Evolutionary conservation across 495 filamentous ascomycete species (phyloP), one percentile per base, ranked within the genome.

Genomic region (Ramalina peruviana): DNA sequence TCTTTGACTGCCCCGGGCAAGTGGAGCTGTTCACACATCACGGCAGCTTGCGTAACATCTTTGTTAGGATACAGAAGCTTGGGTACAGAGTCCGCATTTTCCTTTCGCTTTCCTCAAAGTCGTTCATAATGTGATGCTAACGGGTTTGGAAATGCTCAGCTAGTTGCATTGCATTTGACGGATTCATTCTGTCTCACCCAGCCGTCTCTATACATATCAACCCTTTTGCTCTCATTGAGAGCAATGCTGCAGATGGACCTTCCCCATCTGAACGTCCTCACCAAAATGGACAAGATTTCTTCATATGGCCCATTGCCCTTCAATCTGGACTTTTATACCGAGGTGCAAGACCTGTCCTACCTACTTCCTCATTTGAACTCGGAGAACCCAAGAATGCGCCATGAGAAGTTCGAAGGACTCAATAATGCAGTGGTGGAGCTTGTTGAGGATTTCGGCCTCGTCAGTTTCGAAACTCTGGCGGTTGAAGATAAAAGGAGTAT

Each of bases 171-270:
- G 45, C 85, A 95, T 55, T 79, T 98, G 13, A 83, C 87, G 54
- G 92, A 98, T 62, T 88, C 85, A 11, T 90, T 94, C 63, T 86
- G 83, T 64, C 76, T 95, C 27, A 92, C 88, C 0, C 76, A 88
- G 43, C 92, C 92, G 0, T 93, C 88, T 21, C 82, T 95, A 58
- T 98, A 92, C 65, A 86, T 98, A 47, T 94, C 90, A 54, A 84
- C 89, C 46, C 73, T 97, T 50, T 79, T 98, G 48, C 83, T 97
- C 33, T 87, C 86, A 36, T 79, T 98, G 48, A 83, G 92, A 54
- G 85, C 86, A 56, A 98, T 98, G 92, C 79, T 98, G 27, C 90
- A 96, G 68, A 86, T 98, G 71, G 90, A 95, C 60, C 80, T 97
- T 27, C 86, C 92, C 13, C 86, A 94, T 59, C 72, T 98, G 49